Evolutionary conservation across 495 filamentous ascomycete genomes (phyloP).

Genomic region (Paragyromitra xinjiangensis): DNA sequence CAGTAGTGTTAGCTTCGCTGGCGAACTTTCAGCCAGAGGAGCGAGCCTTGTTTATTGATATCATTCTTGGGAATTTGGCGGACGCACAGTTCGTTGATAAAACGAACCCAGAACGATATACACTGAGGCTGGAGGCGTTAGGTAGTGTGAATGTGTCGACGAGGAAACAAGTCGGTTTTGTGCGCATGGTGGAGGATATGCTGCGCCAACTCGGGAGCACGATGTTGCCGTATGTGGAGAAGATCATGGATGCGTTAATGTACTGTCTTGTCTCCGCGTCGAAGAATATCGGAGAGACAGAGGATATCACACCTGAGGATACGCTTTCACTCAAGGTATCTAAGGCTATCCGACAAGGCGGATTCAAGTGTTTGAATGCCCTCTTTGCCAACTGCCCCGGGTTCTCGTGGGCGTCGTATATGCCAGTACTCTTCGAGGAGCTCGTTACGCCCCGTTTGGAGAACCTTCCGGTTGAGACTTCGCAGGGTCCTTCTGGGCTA

Average conservation of each 20-base stretch:
- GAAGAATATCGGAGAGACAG: constrained; percentile 63
- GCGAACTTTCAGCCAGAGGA: constrained; percentile 71
- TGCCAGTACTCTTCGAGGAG: constrained; percentile 73
- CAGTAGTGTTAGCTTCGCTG: constrained; percentile 70
- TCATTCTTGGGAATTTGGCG: constrained; percentile 76
- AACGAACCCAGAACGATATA: constrained; percentile 62
- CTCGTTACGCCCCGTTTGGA: constrained; percentile 78
- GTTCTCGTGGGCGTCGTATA: constrained; percentile 75
- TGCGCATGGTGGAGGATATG: constrained; percentile 91
- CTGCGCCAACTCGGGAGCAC: constrained; percentile 79
- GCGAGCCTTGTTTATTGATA: constrained; percentile 79
- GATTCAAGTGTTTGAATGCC: constrained; percentile 78
- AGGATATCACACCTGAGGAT: constrained; percentile 58
- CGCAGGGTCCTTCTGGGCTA: constrained; percentile 84
- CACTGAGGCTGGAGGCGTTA: constrained; percentile 66
- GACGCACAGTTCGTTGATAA: constrained; percentile 67
- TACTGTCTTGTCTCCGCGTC: constrained; percentile 81
- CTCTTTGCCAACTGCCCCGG: constrained; percentile 74
- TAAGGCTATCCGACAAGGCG: constrained; percentile 75
- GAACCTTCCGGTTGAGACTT: constrained; percentile 83
- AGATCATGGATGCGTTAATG: constrained; percentile 75
- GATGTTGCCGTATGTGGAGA: constrained; percentile 68
- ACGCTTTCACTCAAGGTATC: constrained; percentile 62
- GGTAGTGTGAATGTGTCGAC: constrained; percentile 59
- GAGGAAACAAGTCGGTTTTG: constrained; percentile 83